phyloP scores from a whole-genome alignment of 148 eudicot species.

The Fagopyrum homotropicum region DNA sequence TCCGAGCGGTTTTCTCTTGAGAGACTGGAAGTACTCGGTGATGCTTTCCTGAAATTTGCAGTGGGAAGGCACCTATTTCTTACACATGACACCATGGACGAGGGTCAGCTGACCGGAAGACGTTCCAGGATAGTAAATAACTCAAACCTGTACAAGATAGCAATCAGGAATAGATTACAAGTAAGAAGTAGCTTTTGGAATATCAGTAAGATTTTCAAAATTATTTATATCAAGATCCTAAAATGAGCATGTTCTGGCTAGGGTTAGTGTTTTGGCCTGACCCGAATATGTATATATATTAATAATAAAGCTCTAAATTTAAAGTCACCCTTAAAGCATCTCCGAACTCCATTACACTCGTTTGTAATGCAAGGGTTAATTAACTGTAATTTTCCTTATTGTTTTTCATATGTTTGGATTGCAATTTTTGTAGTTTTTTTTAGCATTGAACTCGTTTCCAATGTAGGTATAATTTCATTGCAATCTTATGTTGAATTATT shows the following conservation, averaged over 20 bases:
- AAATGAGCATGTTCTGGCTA: neutral
- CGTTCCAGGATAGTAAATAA: conserved; percentile 82
- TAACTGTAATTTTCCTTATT: too few relatives aligned
- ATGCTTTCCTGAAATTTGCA: conserved; percentile 92
- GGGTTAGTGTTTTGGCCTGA: too few relatives aligned
- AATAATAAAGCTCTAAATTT: too few relatives aligned
- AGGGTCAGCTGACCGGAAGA: conserved; percentile 86
- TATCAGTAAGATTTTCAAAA: conserved; percentile 6
- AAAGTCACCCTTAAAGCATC: too few relatives aligned
- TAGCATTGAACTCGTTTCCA: too few relatives aligned
- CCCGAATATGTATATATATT: too few relatives aligned
- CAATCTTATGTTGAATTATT: too few relatives aligned
- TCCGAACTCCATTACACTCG: too few relatives aligned
- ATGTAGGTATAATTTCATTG: too few relatives aligned
- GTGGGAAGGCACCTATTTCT: conserved; percentile 88
- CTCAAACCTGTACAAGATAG: conserved; percentile 67
- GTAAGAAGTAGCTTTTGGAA: conserved; percentile 28
- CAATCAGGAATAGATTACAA: conserved; percentile 52
- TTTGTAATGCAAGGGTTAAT: too few relatives aligned
- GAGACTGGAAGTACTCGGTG: conserved; percentile 98
- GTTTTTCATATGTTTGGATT: too few relatives aligned
- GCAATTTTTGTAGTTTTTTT: too few relatives aligned
- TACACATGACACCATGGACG: conserved; percentile 59
- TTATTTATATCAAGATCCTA: neutral
- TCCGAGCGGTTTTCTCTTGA: conserved; percentile 77